These are phyloP conservation scores for Talaromyces wortmannii DNA, from an alignment of 495 filamentous ascomycete species.

Conservation along the genomic window DNA sequence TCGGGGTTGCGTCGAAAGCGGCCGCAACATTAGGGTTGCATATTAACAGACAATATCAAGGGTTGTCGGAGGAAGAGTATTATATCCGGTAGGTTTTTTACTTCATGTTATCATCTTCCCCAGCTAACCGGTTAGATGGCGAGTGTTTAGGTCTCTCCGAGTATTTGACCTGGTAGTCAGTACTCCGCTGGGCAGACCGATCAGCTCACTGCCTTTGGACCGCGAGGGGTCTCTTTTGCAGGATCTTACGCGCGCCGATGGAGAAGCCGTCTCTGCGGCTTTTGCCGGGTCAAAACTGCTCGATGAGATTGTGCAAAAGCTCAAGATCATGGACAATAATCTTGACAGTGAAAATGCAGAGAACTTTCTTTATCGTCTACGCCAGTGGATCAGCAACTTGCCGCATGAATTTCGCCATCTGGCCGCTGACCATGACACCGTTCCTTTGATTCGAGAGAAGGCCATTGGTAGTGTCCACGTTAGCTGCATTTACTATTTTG, in stretches of 20 bases:
- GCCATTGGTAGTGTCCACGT: constrained; percentile 32
- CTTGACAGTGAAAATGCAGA: constrained; percentile 21
- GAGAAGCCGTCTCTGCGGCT: constrained; percentile 17
- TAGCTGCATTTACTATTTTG: constrained; percentile 37
- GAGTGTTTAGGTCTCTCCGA: constrained; percentile 38
- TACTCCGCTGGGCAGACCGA: constrained; percentile 34
- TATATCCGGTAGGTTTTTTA: background rate
- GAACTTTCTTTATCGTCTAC: constrained; percentile 23
- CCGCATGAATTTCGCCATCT: constrained; percentile 4
- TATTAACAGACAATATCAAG: background rate
- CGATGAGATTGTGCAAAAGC: constrained; percentile 23
- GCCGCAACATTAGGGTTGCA: constrained; percentile 38
- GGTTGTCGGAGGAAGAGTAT: background rate
- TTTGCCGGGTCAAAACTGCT: constrained; percentile 26
- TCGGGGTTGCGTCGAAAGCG: constrained; percentile 36
- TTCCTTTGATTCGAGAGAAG: constrained; percentile 13
- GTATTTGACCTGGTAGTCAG: constrained; percentile 35
- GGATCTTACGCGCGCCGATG: background rate
- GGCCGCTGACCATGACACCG: constrained; percentile 10
- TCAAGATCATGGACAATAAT: constrained; percentile 12
- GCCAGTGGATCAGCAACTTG: constrained; percentile 26
- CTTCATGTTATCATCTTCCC: background rate
- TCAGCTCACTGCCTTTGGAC: constrained; percentile 17
- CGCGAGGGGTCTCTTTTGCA: constrained; percentile 9
- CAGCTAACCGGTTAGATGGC: constrained; percentile 13